These are phyloP conservation scores for Solanum sparsipilum DNA, from an alignment of 257 asterid species.

Conservation along the genomic window DNA sequence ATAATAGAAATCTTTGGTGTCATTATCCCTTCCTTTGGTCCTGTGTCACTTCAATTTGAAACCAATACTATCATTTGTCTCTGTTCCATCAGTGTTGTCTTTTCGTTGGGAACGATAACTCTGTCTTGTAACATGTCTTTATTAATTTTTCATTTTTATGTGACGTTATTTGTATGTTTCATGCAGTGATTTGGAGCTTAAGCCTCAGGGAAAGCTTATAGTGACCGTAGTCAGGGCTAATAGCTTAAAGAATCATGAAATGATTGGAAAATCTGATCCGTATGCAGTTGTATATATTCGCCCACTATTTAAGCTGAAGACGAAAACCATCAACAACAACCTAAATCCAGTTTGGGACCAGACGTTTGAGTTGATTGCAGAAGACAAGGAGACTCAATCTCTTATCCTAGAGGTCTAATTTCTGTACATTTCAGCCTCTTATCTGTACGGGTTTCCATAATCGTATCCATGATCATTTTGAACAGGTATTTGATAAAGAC, in stretches of 20 bases:
- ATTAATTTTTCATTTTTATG: neutral
- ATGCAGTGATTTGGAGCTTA: slow-evolving; percentile 93
- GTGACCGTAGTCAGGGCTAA: slow-evolving; percentile 53
- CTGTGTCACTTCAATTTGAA: neutral
- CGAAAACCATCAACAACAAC: slow-evolving; percentile 78
- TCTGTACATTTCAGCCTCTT: neutral
- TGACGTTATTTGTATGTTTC: neutral
- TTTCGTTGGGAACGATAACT: neutral
- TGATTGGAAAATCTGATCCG: slow-evolving; percentile 97
- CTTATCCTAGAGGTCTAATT: slow-evolving; percentile 67
- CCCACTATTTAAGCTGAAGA: slow-evolving; percentile 81
- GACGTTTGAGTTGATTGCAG: slow-evolving; percentile 67
- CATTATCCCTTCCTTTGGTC: neutral
- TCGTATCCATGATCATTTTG: neutral
- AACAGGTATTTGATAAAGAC: slow-evolving; percentile 80
- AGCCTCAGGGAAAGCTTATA: slow-evolving; percentile 84
- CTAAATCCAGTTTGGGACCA: slow-evolving; percentile 89
- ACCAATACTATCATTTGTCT: neutral
- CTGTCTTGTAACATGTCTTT: neutral
- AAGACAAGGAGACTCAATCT: slow-evolving; percentile 94
- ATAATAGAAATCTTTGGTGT: neutral
- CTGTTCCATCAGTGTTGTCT: neutral
- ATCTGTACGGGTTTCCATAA: neutral
- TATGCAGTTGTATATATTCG: slow-evolving; percentile 70
- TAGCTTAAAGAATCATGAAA: slow-evolving; percentile 79